A percentile compares a stretch with the other conserved stretches of the same genome.
Conservation (phyloP, 331 rosid species). For the Cydonia oblonga region DNA sequence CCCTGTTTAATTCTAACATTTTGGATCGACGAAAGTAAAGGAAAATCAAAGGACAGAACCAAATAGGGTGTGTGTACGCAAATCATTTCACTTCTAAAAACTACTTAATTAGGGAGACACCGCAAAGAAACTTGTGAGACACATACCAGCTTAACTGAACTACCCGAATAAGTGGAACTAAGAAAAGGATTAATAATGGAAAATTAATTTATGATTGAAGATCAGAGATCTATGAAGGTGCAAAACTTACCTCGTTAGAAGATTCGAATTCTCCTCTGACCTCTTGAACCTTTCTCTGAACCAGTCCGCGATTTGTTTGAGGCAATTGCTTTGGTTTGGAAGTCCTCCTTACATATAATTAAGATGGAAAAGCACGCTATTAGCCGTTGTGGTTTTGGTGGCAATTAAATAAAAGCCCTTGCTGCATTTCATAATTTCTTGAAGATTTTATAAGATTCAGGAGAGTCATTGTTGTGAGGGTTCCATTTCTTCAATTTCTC, state of each 20-base stretch:
- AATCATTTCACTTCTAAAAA: background rate
- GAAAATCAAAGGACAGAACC: no score
- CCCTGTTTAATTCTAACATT: background rate
- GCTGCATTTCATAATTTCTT: background rate
- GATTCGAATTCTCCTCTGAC: slow-evolving; percentile 14
- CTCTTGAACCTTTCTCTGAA: slow-evolving; percentile 15
- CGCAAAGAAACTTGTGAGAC: background rate
- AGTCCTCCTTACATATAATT: slow-evolving; percentile 16
- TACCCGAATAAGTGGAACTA: background rate
- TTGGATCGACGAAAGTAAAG: background rate
- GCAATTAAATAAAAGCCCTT: background rate
- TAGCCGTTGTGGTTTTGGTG: background rate
- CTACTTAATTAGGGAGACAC: background rate
- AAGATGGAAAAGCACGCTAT: slow-evolving; percentile 16
- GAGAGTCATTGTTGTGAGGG: background rate
- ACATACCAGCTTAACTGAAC: background rate
- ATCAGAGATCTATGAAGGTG: background rate
- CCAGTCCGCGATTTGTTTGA: slow-evolving; percentile 12
- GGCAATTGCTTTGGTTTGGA: slow-evolving; percentile 23
- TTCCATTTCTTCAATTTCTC: background rate
- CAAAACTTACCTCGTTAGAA: slow-evolving; percentile 28
- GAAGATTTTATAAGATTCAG: background rate
- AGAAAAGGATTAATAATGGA: background rate
- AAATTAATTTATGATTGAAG: background rate
- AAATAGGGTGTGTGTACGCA: no score